Percentiles rank a stretch among this genome's conserved stretches.
phyloP scores from a whole-genome alignment of 164 flowering plant genomes.

The Stephania yunnanensis region DNA sequence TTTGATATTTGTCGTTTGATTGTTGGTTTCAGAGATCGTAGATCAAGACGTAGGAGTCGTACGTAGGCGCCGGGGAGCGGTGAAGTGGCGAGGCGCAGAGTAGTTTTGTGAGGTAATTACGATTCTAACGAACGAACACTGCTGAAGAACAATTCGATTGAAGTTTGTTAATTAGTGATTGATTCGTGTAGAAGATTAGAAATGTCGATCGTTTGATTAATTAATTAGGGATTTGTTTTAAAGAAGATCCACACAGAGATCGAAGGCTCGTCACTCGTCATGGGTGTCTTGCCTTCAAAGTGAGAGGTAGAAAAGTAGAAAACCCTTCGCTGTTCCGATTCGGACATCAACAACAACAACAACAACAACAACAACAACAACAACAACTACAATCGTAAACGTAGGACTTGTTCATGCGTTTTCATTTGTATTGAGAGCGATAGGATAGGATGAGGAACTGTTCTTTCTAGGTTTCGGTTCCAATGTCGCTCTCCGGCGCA shows the following conservation, averaged over 20 bases:
- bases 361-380: too few relatives aligned
- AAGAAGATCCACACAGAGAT: background rate
- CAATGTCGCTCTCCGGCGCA: slow-evolving; percentile 3
- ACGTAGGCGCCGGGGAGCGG: too few relatives aligned
- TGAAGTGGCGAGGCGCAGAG: too few relatives aligned
- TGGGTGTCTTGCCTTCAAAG: background rate
- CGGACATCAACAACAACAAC: background rate
- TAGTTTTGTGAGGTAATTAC: too few relatives aligned
- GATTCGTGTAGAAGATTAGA: background rate
- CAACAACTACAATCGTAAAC: background rate
- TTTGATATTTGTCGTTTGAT: too few relatives aligned
- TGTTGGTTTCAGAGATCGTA: too few relatives aligned
- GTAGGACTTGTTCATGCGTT: background rate
- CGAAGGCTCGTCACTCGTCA: background rate
- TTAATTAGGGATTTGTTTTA: background rate
- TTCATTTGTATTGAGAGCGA: background rate
- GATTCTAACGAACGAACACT: too few relatives aligned
- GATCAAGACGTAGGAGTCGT: too few relatives aligned
- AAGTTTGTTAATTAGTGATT: too few relatives aligned
- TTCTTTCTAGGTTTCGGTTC: background rate
- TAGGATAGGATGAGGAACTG: background rate
- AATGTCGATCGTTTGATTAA: background rate
- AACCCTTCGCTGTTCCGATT: background rate
- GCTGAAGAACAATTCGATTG: too few relatives aligned
- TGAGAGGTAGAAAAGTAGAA: background rate